Base-by-base conservation (phyloP, 495 filamentous ascomycete species). In the Hyaloscypha hepaticicola region DNA sequence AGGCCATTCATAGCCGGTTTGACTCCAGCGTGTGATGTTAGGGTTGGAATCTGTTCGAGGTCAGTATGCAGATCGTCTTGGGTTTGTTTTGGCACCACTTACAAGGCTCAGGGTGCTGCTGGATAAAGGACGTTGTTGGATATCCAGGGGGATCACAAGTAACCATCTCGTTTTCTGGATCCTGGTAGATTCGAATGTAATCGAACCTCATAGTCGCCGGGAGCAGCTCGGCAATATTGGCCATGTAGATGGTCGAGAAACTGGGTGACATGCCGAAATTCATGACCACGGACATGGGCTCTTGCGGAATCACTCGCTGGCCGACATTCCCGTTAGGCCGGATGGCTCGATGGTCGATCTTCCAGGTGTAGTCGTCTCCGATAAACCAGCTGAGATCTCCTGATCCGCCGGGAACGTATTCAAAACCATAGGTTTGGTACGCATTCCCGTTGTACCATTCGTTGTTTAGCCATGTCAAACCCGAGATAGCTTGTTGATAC, bases 321-420 rank as follows among this genome's bases (percentile, higher is more conserved):
- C 89, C 89, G 61, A 92, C 76, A 69, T 92, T 92, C 31, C 89
- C 90, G 56, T 92, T 91, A 3, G 87, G 87, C 12, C 87, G 82
- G 22, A 91, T 76, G 19, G 90, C 81, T 25, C 82, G 79, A 8
- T 77, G 84, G 60, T 90, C 86, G 27, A 92, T 72, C 33, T 82
- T 88, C 87, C 86, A 91, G 21, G 83, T 88, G 55, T 85, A 81
- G 5, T 83, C 77, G 38, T 84, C 78, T 12, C 87, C 89, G 57
- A 93, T 82, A 64, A 84, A 87, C 88, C 88, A 93, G 16, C 81
- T 84, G 11, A 91, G 81, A 33, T 81, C 76, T 1, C 90, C 88
- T 51, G 73, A 68, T 5, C 72, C 73, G 0, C 90, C 90, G 8
- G 90, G 88, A 0, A 76, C 78, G 74, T 93, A 93, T 66, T 93